Base-by-base conservation (phyloP, 202 grass and related monocot genomes). In the Alloteropsis angusta region DNA sequence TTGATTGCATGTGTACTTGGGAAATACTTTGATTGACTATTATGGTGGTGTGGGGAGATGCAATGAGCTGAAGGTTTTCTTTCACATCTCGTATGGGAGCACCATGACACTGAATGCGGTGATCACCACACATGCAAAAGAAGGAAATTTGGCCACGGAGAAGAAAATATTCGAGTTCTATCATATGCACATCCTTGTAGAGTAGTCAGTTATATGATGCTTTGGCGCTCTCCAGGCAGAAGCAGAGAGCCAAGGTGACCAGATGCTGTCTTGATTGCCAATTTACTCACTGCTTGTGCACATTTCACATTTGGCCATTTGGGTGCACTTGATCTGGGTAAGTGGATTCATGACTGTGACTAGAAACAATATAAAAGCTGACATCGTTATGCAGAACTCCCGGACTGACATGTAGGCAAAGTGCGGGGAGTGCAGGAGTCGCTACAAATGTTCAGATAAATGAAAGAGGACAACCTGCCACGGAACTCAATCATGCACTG, bases 1-100 rank as follows among this genome's bases (percentile, higher is more conserved):
- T 93, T 47, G 82, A 90, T 52, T 87, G 21, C 76, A 86, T 90
- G 36, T 88, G 55, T 90, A 90, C 66, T 56, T 90, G 71, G 85
- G 91, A 15, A 88, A 88, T 60, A 88, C 91, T 55, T 64, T 88
- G 58, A 79, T 86, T 5, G 66, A 90, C 60, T 88, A 88, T 26
- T 82, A 79, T 59, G 80, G 83, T 28, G 65, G 82, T 43, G 53
- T 59, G 64, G 80, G 26, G 53, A 48, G 7, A 39, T 86, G 26
- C 70, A 79, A 78, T 88, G 34, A 18, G 91, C 91, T 25, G 75
- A 87, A 74, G 9, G 14, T 88, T 4, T 84, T 81, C 46, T 71
- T 47, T 53, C 68, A 75, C 52, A 93, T 90, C n/a, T n/a, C n/a
- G 91, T 81, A 83, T 34, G 75, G 59, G 34, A 90, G 84, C 47